phyloP scores from a whole-genome alignment of 83 land plant species.

The Picea abies region DNA sequence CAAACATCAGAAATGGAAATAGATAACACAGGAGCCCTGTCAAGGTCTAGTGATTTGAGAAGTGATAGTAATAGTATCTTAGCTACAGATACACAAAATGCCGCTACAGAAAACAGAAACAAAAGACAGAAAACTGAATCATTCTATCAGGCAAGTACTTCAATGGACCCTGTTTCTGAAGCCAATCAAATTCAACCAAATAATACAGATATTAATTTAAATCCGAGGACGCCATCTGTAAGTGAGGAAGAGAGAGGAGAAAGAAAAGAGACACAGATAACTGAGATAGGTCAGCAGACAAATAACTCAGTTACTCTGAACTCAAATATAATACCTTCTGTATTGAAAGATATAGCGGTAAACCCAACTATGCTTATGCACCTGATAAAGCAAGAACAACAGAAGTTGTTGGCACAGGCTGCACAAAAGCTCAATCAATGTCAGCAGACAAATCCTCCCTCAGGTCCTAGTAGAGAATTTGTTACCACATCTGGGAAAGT shows the following conservation, averaged over 20 bases:
- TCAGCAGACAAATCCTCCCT: constrained; percentile 13
- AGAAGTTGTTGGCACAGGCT: constrained; percentile 24
- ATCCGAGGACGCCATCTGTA: not conserved
- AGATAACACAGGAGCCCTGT: constrained; percentile 19
- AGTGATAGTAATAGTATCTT: constrained; percentile 3
- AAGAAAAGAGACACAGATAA: not conserved
- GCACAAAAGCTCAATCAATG: constrained; percentile 21
- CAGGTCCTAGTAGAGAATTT: constrained; percentile 3
- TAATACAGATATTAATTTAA: not conserved
- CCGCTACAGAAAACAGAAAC: constrained; percentile 2
- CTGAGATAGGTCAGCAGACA: not conserved
- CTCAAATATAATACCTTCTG: constrained; percentile 26
- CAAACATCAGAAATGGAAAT: constrained; percentile 32
- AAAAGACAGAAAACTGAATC: constrained; percentile 16
- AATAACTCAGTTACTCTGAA: constrained; percentile 5
- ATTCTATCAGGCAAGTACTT: not conserved
- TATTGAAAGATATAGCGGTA: constrained; percentile 60
- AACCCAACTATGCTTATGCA: constrained; percentile 63
- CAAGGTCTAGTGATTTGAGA: constrained; percentile 8
- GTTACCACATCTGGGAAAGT: constrained; percentile 18
- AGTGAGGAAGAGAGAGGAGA: not conserved
- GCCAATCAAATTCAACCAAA: not conserved
- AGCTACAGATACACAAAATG: not conserved
- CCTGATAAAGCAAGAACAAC: constrained; percentile 35
- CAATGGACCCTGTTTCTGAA: constrained; percentile 10